Conservation (phyloP, 306 rosid genomes). For the Rubus parviflorus region DNA sequence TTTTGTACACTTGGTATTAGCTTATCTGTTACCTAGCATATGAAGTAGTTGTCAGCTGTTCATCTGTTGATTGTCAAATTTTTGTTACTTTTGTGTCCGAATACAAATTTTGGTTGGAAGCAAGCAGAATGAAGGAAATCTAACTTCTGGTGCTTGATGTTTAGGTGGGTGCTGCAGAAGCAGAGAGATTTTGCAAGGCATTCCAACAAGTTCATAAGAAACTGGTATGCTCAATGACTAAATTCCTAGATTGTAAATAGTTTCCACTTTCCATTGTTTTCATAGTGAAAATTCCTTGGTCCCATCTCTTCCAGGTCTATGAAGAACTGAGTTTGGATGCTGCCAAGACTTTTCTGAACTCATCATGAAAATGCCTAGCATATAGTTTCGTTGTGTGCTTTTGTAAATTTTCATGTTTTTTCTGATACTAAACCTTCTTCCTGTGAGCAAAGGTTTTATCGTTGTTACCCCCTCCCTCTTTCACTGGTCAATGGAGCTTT, state of each 20-base stretch:
- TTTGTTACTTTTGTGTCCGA: background rate
- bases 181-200: conserved; percentile 71
- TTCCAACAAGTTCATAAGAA: conserved; percentile 64
- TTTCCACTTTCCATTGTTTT: background rate
- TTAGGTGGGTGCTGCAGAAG: conserved; percentile 66
- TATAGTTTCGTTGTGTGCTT: conserved; percentile 14
- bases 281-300: background rate
- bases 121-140: background rate
- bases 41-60: background rate
- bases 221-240: conserved; percentile 42
- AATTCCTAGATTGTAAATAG: background rate
- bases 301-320: conserved; percentile 43
- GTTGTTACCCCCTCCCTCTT: too few species aligned
- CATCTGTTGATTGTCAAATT: background rate
- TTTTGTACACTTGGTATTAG: background rate
- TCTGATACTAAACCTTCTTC: background rate
- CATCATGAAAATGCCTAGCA: conserved; percentile 31
- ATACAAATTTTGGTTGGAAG: background rate
- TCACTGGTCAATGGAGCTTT: too few species aligned
- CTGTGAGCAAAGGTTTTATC: background rate
- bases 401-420: conserved; percentile 23
- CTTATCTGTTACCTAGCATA: background rate
- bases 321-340: conserved; percentile 75
- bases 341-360: conserved; percentile 50
- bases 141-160: conserved; percentile 29